Base-by-base conservation (phyloP, 768 basidiomycete species). In the Podaxis rugospora region DNA sequence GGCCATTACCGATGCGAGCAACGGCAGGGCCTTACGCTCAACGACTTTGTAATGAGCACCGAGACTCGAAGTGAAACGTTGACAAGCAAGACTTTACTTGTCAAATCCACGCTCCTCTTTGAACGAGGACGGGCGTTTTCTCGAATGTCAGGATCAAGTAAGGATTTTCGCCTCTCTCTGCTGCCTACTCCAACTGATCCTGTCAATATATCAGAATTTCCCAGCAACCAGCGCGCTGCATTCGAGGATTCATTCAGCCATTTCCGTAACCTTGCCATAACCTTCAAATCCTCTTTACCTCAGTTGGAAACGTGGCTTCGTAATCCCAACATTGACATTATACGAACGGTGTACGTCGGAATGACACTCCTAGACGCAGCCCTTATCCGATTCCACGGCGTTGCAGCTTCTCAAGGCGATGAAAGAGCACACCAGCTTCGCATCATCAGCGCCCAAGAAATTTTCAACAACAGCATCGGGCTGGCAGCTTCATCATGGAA, bases 271-370 rank as follows among this genome's bases (percentile, higher is more conserved):
- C 56, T 63, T 6, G 44, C 57, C 13, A 27, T 57, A 5, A n/a
- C 5, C 50, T 23, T 63, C 35, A 58, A 63, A 55, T 16, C 57
- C 13, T 46, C 46, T 10, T 13, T 58, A 16, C 62, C 62, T 7
- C 51, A 51, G 27, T 52, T 63, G 10, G 50, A 59, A n/a, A 53
- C 28, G 13, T 60, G 59, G 59, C 59, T 63, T 5, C 44, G 21
- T n/a, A 52, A 35, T 16, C 56, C 42, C 10, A 52, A 21, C 36
- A 28, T 44, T 3, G 62, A 63, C 7, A 32, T 46, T n/a, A 32
- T 54, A 7, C 62, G 62, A 16, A 63, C 51, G 39, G 56, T 51
- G 7, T 51, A 57, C 16, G 42, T 63, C 1, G 56, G 51, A 21
- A 5, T 46, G 9, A 57, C 56, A 11, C 51, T 63, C n/a, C 32